Percentiles rank a stretch among this genome's conserved stretches.
phyloP scores from a whole-genome alignment of 257 asterid genomes.

The Thymus mandschuricus region DNA sequence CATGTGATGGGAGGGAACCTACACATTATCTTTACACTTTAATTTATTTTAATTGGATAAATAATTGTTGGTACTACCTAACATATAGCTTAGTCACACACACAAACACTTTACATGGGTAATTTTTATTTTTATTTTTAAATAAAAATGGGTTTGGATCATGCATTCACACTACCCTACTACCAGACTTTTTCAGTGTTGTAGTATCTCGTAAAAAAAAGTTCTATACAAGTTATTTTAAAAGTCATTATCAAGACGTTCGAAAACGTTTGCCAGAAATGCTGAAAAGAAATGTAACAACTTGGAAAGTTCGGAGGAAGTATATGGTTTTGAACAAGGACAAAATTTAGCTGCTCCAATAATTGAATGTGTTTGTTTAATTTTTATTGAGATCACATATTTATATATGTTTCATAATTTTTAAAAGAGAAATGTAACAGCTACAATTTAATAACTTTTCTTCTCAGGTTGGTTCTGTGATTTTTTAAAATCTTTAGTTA shows the following conservation, averaged over 20 bases:
- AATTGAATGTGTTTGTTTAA: slow-evolving; percentile 17
- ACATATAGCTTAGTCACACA: slow-evolving; percentile 42
- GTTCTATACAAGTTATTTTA: no score
- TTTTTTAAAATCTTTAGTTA: neutral
- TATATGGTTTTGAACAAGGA: slow-evolving; percentile 28
- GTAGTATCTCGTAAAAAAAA: no score
- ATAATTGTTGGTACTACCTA: slow-evolving; percentile 38
- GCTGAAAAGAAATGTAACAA: no score
- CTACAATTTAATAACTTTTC: neutral
- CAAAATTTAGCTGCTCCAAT: slow-evolving; percentile 25
- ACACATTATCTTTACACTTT: slow-evolving; percentile 43
- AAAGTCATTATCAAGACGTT: no score
- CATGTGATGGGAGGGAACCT: slow-evolving; percentile 47
- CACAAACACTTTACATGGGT: slow-evolving; percentile 34
- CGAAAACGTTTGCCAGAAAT: no score
- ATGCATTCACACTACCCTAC: slow-evolving; percentile 33
- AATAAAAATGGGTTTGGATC: slow-evolving; percentile 24
- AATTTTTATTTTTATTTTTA: neutral
- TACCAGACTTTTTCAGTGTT: slow-evolving; percentile 3
- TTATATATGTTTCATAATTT: neutral
- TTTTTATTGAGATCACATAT: neutral
- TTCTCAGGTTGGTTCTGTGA: slow-evolving; percentile 21
- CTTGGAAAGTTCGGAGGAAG: no score
- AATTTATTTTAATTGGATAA: slow-evolving; percentile 4
- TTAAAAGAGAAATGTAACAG: neutral